Percentiles rank a stretch among this genome's conserved stretches.
These are phyloP conservation scores for Venturia nashicola DNA, from an alignment of 2,329 filamentous ascomycete species.

Conservation along the genomic window DNA sequence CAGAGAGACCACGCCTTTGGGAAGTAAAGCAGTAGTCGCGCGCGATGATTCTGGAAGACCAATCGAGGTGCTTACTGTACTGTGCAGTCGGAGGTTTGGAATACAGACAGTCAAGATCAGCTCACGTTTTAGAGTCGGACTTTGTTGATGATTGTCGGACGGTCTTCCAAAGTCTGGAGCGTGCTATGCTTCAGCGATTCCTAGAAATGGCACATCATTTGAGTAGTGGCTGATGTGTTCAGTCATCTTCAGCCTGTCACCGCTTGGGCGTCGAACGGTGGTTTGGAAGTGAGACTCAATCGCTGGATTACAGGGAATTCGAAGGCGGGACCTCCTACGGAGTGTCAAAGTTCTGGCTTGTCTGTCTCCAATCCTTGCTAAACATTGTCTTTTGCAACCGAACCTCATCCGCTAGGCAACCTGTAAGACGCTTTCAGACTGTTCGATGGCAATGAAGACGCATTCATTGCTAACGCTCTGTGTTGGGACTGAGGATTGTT, in stretches of 20 bases:
- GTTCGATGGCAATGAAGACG: slow-evolving; percentile 7
- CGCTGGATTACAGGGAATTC: slow-evolving; percentile 15
- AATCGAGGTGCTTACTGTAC: background rate
- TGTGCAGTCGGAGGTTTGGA: background rate
- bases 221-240: background rate
- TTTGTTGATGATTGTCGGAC: slow-evolving; percentile 9
- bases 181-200: background rate
- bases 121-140: slow-evolving; percentile 11
- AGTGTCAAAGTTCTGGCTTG: slow-evolving; percentile 92
- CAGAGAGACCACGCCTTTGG: slow-evolving; percentile 35
- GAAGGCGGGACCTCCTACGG: slow-evolving; percentile 72
- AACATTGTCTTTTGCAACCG: background rate
- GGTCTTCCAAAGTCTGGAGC: background rate
- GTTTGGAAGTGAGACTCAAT: background rate
- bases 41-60: background rate
- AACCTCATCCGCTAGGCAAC: background rate
- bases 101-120: slow-evolving; percentile 13
- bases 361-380: slow-evolving; percentile 35
- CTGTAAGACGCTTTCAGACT: background rate
- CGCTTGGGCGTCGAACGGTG: background rate
- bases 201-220: slow-evolving; percentile 1
- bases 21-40: background rate
- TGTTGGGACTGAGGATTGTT: background rate
- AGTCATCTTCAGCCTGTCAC: background rate
- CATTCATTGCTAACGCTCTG: background rate